Evolutionary conservation across 179 eudicot species (phyloP).

Genomic region (Carnegiea gigantea): DNA sequence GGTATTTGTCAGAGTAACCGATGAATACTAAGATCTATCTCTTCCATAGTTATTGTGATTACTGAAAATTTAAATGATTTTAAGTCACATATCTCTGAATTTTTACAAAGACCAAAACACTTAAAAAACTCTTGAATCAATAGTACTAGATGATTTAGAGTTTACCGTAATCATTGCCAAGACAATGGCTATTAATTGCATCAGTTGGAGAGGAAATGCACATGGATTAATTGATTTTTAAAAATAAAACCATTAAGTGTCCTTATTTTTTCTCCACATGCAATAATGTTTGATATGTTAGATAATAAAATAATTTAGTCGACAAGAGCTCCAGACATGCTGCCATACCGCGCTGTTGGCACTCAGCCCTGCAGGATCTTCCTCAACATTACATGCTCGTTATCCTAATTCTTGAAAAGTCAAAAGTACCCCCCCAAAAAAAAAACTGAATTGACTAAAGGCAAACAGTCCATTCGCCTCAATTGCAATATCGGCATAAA

Average conservation of each 20-base stretch:
- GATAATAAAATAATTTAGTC: neutral
- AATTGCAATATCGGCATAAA: neutral
- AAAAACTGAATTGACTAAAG: neutral
- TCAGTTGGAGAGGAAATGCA: neutral
- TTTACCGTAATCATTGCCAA: neutral
- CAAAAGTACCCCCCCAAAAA: neutral
- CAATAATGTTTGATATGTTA: slow-evolving; percentile 7
- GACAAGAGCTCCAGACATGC: slow-evolving; percentile 13
- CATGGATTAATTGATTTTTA: neutral
- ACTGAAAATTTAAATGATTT: too few relatives aligned
- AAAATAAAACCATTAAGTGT: neutral
- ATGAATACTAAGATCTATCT: too few relatives aligned
- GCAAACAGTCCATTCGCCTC: neutral
- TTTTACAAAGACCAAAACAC: too few relatives aligned
- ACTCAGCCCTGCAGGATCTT: slow-evolving; percentile 24
- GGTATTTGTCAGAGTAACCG: too few relatives aligned
- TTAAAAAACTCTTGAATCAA: too few relatives aligned
- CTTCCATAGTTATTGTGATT: too few relatives aligned
- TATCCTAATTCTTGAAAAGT: neutral
- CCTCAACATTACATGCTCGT: neutral
- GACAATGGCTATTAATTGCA: neutral
- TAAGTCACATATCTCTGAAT: too few relatives aligned
- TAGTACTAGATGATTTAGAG: too few relatives aligned
- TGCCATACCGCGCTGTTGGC: slow-evolving; percentile 23
- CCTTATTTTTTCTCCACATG: neutral